These are phyloP conservation scores for Polygonum maritimum DNA, from an alignment of 148 eudicot genomes.

Conservation along the genomic window DNA sequence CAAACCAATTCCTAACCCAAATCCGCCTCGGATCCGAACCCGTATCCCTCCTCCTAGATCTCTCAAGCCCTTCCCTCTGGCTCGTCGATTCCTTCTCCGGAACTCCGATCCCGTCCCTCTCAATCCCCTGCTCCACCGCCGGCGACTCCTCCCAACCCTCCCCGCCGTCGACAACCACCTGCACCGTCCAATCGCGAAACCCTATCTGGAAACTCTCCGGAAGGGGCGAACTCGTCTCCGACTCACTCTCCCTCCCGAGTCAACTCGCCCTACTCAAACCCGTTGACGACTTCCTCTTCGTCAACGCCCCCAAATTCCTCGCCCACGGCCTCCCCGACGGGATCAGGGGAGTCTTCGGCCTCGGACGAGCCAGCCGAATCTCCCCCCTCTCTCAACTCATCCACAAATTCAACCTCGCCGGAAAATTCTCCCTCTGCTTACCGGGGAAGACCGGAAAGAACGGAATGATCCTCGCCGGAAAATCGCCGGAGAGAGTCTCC, in stretches of 20 bases:
- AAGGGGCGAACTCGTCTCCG: background rate
- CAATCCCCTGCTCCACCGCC: constrained; percentile 11
- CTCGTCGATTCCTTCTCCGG: background rate
- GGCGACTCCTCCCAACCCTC: background rate
- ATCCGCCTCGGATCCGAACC: constrained; percentile 1
- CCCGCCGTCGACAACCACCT: background rate
- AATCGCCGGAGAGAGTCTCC: background rate
- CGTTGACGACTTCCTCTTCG: background rate
- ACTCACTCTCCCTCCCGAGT: background rate
- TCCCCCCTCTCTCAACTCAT: background rate
- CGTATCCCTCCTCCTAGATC: constrained; percentile 3
- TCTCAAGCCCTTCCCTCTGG: constrained; percentile 2
- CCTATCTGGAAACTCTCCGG: background rate
- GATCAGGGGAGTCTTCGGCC: constrained; percentile 6
- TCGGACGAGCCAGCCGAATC: constrained; percentile 1
- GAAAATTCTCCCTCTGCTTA: background rate
- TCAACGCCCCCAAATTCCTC: background rate
- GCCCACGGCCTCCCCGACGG: background rate
- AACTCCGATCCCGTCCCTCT: background rate
- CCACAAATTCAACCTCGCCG: background rate
- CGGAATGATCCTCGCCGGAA: constrained; percentile 4
- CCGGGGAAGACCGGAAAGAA: background rate
- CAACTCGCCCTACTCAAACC: background rate
- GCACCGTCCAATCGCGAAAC: background rate
- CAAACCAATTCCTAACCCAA: background rate